Evolutionary conservation across 2,329 filamentous ascomycete species (phyloP).

Genomic region (Bipolaris bicolor): DNA sequence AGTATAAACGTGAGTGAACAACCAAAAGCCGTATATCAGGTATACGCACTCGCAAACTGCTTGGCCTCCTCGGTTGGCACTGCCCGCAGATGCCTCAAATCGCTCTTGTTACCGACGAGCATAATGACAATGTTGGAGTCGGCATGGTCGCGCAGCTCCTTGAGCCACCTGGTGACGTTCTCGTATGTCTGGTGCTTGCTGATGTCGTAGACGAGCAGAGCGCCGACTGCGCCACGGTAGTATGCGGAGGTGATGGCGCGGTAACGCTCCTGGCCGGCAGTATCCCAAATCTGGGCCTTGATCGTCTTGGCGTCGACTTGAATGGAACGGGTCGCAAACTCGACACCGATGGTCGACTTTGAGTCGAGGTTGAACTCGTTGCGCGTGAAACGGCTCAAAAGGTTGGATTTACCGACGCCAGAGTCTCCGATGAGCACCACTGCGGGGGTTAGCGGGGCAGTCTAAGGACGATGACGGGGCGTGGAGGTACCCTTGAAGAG

Average conservation of each 20-base stretch:
- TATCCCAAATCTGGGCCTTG: constrained; percentile 99
- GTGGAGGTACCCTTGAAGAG: constrained; percentile 90
- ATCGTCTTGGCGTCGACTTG: constrained; percentile 99
- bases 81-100: constrained; percentile 97
- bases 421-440: constrained; percentile 99
- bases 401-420: constrained; percentile 99
- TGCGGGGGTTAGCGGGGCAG: constrained; percentile 53
- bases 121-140: constrained; percentile 99
- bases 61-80: constrained; percentile 98
- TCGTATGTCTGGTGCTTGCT: constrained; percentile 99
- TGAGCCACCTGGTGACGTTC: constrained; percentile 98
- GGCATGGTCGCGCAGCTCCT: constrained; percentile 96
- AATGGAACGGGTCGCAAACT: constrained; percentile 98
- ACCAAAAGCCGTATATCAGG: constrained; percentile 19
- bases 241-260: constrained; percentile 99
- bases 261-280: constrained; percentile 97
- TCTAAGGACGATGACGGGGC: constrained; percentile 3
- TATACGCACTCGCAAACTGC: constrained; percentile 83
- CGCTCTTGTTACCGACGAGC: constrained; percentile 99
- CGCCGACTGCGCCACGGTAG: constrained; percentile 96
- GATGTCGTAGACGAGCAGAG: constrained; percentile 98
- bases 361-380: constrained; percentile 99
- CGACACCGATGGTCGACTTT: constrained; percentile 99
- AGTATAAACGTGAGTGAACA: constrained; percentile 1
- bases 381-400: constrained; percentile 98